A percentile compares a stretch with the other conserved stretches of the same genome.
phyloP scores from a whole-genome alignment of 768 basidiomycete species.

The Amanita rimosa region DNA sequence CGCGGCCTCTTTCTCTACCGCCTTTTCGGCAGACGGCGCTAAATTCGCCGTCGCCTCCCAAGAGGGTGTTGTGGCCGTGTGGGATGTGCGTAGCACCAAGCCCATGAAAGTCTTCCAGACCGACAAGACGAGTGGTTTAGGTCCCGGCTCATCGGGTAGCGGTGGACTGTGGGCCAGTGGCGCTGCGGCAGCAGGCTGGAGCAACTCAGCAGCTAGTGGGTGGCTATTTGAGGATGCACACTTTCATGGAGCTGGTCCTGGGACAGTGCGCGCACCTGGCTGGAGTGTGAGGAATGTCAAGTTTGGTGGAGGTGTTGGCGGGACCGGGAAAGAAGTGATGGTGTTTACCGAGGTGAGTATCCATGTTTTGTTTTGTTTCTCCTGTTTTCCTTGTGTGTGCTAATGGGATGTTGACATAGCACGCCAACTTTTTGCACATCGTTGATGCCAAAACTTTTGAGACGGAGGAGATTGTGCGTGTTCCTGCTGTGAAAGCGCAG shows the following conservation, averaged over 20 bases:
- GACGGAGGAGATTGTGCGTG: constrained; percentile 53
- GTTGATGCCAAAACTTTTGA: constrained; percentile 85
- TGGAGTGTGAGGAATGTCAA: constrained; percentile 85
- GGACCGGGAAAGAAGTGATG: constrained; percentile 61
- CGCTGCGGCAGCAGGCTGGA: constrained; percentile 31
- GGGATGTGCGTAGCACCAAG: constrained; percentile 70
- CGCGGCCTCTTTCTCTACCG: constrained; percentile 68
- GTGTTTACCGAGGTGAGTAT: constrained; percentile 76
- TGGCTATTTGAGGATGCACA: constrained; percentile 41
- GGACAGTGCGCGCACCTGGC: constrained; percentile 49
- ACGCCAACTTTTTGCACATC: constrained; percentile 72
- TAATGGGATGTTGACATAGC: constrained; percentile 28
- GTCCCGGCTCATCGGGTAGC: constrained; percentile 1
- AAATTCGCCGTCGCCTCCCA: constrained; percentile 82
- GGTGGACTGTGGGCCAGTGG: constrained; percentile 14
- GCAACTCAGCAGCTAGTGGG: constrained; percentile 2
- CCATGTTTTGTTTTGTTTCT: neutral
- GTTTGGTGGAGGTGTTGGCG: constrained; percentile 52
- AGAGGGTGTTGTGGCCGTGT: constrained; percentile 69
- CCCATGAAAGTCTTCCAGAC: constrained; percentile 63
- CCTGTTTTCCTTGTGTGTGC: too few relatives aligned
- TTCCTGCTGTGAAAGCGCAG: constrained; percentile 28
- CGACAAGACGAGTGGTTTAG: constrained; percentile 21
- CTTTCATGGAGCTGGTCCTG: constrained; percentile 53
- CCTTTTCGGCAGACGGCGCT: constrained; percentile 64